Evolutionary conservation across 2,329 filamentous ascomycete species (phyloP), one percentile per base, ranked within the genome.

Genomic region (Colletotrichum liaoningense): DNA sequence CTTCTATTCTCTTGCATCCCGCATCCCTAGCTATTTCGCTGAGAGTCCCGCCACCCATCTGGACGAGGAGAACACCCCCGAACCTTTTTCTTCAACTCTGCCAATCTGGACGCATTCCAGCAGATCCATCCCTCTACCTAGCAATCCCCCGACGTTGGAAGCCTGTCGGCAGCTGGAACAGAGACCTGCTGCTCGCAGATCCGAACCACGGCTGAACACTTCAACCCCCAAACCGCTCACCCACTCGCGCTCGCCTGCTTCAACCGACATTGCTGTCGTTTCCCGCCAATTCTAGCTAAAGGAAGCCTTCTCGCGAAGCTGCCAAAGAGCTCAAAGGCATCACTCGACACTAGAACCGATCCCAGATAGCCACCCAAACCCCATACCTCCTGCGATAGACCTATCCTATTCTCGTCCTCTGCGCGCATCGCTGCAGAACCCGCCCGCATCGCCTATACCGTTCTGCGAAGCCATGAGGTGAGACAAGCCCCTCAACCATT

Each of bases 401-500:
- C 5, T 55, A 16, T 24, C 33, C 33, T 22, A 46, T 54, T 28
- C 26, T 30, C 63, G n/a, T 42, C 12, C 57, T 49, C 58, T 49
- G 42, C 42, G 57, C 49, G 24, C 58, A 63, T 22, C 35, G 46
- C 60, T 63, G 26, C 55, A 46, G 57, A 63, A 59, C 16, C 68
- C 68, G 56, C 52, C 63, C 58, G 42, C 58, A 38, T 54, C 57
- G 52, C 63, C 59, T 42, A 6, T 58, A 11, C 42, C 42, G 42
- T 67, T 63, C 62, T 59, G 55, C 63, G 68, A 74, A 74, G 72
- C 52, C 67, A 74, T 74, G 72, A 74, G 69, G 72, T 74, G 63
- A 74, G 72, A 71, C 72, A 74, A 38, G 35, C 33, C 63, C 63
- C 58, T 72, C 68, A 42, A 67, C 42, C 28, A 26, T 67, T 46